Evolutionary conservation across 2,329 filamentous ascomycete genomes (phyloP).

Genomic region (Scedosporium aurantiacum): DNA sequence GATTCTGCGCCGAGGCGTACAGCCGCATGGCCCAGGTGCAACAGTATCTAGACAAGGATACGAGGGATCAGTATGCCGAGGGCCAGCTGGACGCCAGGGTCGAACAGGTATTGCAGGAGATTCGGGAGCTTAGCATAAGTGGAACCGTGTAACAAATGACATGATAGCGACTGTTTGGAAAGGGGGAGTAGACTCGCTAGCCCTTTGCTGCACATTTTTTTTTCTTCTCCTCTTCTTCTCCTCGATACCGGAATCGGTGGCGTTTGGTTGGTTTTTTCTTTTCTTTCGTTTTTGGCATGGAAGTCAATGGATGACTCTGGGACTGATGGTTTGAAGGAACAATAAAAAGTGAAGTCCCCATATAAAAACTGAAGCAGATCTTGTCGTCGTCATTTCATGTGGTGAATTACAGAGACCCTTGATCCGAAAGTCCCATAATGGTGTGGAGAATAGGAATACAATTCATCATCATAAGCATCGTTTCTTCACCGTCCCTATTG

Average conservation of each 20-base stretch:
- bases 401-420: neutral
- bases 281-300: slow-evolving; percentile 3
- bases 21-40: slow-evolving; percentile 98
- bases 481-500: neutral
- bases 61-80: slow-evolving; percentile 88
- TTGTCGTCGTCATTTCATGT: neutral
- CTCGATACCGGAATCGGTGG: neutral
- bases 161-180: neutral
- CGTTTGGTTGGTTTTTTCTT: neutral
- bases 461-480: neutral
- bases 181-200: no score
- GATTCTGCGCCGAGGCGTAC: slow-evolving; percentile 97
- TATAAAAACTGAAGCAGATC: slow-evolving; percentile 2
- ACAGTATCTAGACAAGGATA: slow-evolving; percentile 93
- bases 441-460: neutral
- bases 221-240: neutral
- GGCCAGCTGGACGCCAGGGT: slow-evolving; percentile 85
- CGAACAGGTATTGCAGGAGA: slow-evolving; percentile 93
- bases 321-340: neutral
- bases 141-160: slow-evolving; percentile 42
- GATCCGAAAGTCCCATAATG: neutral
- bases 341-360: neutral
- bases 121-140: slow-evolving; percentile 88
- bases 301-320: neutral
- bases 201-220: neutral